Conservation (phyloP, 1,284 basidiomycete species). For the Trametes versicolor region DNA sequence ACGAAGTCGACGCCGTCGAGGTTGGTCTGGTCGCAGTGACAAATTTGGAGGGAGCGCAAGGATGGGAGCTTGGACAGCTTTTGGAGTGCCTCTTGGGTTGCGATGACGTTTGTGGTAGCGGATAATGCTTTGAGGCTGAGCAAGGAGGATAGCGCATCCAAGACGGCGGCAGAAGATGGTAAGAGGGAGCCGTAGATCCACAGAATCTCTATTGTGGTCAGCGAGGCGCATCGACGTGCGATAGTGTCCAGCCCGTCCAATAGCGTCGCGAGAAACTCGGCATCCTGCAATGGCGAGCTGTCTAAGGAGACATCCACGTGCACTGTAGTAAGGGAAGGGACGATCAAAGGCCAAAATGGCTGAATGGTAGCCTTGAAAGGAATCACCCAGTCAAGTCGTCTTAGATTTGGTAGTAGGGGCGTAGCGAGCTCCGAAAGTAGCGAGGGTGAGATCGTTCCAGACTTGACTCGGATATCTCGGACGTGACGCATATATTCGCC, state of each 20-base stretch:
- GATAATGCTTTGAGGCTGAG: neutral
- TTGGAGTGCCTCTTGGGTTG: neutral
- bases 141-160: neutral
- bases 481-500: neutral
- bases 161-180: neutral
- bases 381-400: constrained; percentile 1
- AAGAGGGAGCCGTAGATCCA: neutral
- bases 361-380: neutral
- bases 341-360: neutral
- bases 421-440: neutral
- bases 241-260: too few relatives aligned
- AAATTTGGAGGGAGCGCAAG: neutral
- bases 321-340: neutral
- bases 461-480: neutral
- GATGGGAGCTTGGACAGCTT: neutral
- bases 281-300: neutral
- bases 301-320: neutral
- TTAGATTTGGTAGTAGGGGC: neutral
- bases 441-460: neutral
- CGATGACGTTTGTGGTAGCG: neutral
- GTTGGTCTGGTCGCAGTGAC: neutral
- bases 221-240: too few relatives aligned
- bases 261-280: neutral
- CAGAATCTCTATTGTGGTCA: too few relatives aligned
- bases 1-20: neutral